Evolutionary conservation across 2,329 filamentous ascomycete species (phyloP).

Genomic region (Diaporthe vexans): DNA sequence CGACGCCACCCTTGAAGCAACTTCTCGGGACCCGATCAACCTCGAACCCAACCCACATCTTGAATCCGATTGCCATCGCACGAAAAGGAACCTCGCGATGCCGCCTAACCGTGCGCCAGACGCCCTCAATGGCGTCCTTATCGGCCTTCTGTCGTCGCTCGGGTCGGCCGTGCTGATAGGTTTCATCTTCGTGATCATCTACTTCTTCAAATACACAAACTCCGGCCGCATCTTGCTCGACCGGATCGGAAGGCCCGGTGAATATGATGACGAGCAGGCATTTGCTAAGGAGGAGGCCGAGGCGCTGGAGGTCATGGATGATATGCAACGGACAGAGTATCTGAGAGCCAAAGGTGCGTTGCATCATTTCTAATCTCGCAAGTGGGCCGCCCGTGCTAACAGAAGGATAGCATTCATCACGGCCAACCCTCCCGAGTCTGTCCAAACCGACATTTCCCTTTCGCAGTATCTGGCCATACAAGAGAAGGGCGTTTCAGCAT

Average conservation of each 20-base stretch:
- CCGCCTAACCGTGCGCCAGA: conserved; percentile 50
- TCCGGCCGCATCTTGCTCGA: conserved; percentile 93
- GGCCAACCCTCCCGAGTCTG: conserved; percentile 93
- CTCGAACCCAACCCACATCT: not conserved
- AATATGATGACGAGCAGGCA: conserved; percentile 97
- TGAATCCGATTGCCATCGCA: conserved; percentile 3
- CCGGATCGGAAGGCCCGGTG: conserved; percentile 90
- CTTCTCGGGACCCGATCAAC: conserved; percentile 27
- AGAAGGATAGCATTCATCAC: conserved; percentile 83
- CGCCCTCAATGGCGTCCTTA: conserved; percentile 83
- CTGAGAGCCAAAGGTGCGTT: conserved; percentile 89
- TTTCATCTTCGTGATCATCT: conserved; percentile 83
- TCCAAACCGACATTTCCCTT: conserved; percentile 96
- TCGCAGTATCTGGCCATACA: conserved; percentile 98
- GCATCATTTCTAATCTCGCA: conserved; percentile 20
- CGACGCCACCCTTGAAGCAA: conserved; percentile 44
- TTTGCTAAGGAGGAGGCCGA: conserved; percentile 95
- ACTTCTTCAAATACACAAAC: conserved; percentile 92
- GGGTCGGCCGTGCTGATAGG: conserved; percentile 90
- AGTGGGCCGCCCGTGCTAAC: conserved; percentile 36
- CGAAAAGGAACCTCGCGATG: conserved; percentile 37
- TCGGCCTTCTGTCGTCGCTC: conserved; percentile 94
- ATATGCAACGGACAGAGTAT: conserved; percentile 91
- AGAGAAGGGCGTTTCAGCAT: conserved; percentile 99
- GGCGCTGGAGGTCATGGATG: conserved; percentile 95